A percentile compares a stretch with the other conserved stretches of the same genome.
phyloP scores from a whole-genome alignment of 805 yeast genomes.

The Barnettozyma wickerhamii region DNA sequence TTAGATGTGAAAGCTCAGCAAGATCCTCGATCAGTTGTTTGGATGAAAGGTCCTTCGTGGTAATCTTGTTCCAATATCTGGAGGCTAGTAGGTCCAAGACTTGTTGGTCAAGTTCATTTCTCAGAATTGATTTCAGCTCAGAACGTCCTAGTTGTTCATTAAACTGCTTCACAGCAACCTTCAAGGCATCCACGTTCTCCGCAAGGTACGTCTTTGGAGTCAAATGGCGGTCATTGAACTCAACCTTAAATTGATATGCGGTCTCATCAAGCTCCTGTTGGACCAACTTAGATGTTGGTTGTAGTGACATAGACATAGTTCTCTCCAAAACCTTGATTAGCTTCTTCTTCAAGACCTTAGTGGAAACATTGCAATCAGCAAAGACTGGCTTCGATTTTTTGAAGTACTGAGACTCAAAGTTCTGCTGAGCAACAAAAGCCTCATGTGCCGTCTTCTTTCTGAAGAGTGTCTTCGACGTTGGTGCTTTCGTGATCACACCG shows the following conservation, averaged over 20 bases:
- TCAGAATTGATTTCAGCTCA: constrained; percentile 73
- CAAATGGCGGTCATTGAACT: constrained; percentile 88
- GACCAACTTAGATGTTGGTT: constrained; percentile 82
- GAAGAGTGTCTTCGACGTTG: constrained; percentile 42
- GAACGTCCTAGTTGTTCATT: constrained; percentile 77
- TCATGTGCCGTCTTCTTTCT: constrained; percentile 52
- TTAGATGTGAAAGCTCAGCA: constrained; percentile 50
- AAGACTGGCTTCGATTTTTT: constrained; percentile 57
- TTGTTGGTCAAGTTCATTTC: constrained; percentile 83
- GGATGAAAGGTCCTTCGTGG: constrained; percentile 16
- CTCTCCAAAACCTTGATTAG: constrained; percentile 83
- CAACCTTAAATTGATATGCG: constrained; percentile 88
- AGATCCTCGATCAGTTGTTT: constrained; percentile 37
- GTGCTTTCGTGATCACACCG: constrained; percentile 91
- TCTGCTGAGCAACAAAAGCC: constrained; percentile 64
- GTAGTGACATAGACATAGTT: constrained; percentile 84
- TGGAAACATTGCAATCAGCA: constrained; percentile 66
- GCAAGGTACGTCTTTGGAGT: constrained; percentile 95
- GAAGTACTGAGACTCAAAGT: constrained; percentile 61
- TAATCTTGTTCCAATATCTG: constrained; percentile 80
- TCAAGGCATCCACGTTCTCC: constrained; percentile 82
- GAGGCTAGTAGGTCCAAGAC: constrained; percentile 84
- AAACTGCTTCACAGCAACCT: constrained; percentile 81
- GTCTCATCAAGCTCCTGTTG: constrained; percentile 93
- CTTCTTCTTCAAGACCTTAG: constrained; percentile 68